Evolutionary conservation across 345 rosid species (phyloP), one percentile per base, ranked within the genome.

Genomic region (Viola odorata): DNA sequence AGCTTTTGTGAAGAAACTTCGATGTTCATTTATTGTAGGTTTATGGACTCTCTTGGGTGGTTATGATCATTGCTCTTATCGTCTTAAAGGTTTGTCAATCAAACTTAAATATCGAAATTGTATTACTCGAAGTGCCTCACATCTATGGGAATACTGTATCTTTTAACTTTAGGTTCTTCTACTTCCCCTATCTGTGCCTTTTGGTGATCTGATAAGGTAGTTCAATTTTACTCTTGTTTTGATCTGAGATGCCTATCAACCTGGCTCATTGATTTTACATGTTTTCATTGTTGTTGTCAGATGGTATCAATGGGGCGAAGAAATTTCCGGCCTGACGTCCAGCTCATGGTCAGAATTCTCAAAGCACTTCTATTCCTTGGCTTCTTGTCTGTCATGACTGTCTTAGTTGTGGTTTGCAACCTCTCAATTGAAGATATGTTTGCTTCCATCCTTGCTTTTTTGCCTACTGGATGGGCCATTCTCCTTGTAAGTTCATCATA

Each of bases 361-460:
- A 95, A 91, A 70, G 97, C 95, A n/a, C 91, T 95, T 72, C 71
- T 88, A 36, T 88, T 88, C 75, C 96, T 95, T 3, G 96, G 85
- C 13, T 84, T 95, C 77, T 23, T 88, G 80, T 85, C 91, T 11
- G 88, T 86, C 68, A 84, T 95, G 96, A 86, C 97, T 3, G 80
- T 88, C 61, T 66, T 88, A 55, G 88, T 95, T 16, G 89, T 91
- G 9, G 86, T 80, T 4, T 73, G 77, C 42, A 75, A 81, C 67
- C 87, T 91, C 66, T 81, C 92, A 17, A 58, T 88, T 41, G 17
- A 85, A 1, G 99, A 95, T 75, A 47, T 95, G 32, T 86, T 81
- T 53, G 95, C 97, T 60, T 69, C 88, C 41, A 11, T 72, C 69
- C 87, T 95, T 14, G 96, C 94, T 60, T 94, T 94, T 78, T 61